Evolutionary conservation across 129 eudicot genomes (phyloP), one percentile per base, ranked within the genome.

Genomic region (Scalesia atractyloides): DNA sequence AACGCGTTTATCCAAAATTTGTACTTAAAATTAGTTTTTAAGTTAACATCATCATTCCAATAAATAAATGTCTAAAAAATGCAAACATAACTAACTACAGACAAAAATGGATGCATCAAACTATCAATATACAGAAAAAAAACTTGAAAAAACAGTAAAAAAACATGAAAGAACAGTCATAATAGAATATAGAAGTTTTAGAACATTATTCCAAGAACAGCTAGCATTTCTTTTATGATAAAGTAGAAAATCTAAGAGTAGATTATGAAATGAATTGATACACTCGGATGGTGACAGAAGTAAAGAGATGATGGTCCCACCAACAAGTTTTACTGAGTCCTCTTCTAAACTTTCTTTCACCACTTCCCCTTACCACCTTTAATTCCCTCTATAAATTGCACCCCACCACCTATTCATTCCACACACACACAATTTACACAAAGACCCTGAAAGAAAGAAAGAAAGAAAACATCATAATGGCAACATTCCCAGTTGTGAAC

Each of bases 401-500:
- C 69, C 61, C 81, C 66, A 44, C 70, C 49, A 66, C n/a, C 16
- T 37, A 13, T 44, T 41, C 75, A 61, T 33, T 50, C 24, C 66
- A 46, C 76, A 73, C 54, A 66, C 16, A 39, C 17, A 11, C 34
- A 50, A 3, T 39, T 39, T 54, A 54, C 76, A 47, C 64, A 18
- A 13, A 12, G 4, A 9, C 5, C 10, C 10, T 41, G 2, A 19
- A 8, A 56, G 20, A 10, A 8, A 54, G 1, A 7, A 19, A 26
- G 33, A 26, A 30, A 30, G 34, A 30, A 3, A 30, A 30, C 34
- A 30, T 30, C 2, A 30, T 9, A 3, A 20, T 18, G 90, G 93
- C 72, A 59, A 77, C 73, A 53, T 90, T 94, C 79, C 98, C 98
- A 63, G 43, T 94, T 58, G 83, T 94, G 48, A 78, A 82, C 85